A percentile compares a stretch with the other conserved stretches of the same genome.
phyloP scores from a whole-genome alignment of 179 eudicot species.

The Silene noctiflora region DNA sequence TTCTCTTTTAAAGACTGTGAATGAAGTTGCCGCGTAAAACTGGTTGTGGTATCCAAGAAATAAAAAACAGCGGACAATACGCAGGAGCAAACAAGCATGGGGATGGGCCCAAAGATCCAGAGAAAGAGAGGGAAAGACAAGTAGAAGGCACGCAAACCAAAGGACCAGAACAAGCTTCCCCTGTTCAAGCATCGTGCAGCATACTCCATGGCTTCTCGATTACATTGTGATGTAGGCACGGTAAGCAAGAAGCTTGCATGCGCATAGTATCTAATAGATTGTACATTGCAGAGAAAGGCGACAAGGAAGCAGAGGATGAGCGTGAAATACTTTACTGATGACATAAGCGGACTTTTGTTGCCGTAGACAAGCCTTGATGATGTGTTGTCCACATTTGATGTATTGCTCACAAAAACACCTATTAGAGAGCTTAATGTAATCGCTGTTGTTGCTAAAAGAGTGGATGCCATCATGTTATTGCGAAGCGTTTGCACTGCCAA shows the following conservation, averaged over 20 bases:
- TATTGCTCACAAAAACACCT: constrained; percentile 59
- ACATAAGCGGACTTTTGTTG: constrained; percentile 30
- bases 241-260: constrained; percentile 72
- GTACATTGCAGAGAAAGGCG: constrained; percentile 70
- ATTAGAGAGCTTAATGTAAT: constrained; percentile 78
- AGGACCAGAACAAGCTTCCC: constrained; percentile 72
- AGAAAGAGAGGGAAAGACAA: constrained; percentile 72
- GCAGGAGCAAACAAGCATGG: constrained; percentile 58
- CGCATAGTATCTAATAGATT: constrained; percentile 66
- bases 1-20: constrained; percentile 31
- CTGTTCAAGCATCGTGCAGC: constrained; percentile 54
- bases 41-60: constrained; percentile 65
- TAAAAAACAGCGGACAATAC: constrained; percentile 49
- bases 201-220: constrained; percentile 46
- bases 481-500: constrained; percentile 75
- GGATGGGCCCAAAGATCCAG: constrained; percentile 76
- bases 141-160: constrained; percentile 76
- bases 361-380: constrained; percentile 42
- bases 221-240: constrained; percentile 41
- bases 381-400: constrained; percentile 30
- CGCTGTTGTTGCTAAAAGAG: constrained; percentile 72
- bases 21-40: constrained; percentile 51
- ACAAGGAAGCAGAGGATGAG: constrained; percentile 72
- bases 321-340: constrained; percentile 59
- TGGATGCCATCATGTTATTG: constrained; percentile 87